Evolutionary conservation across 2,329 filamentous ascomycete species (phyloP), one percentile per base, ranked within the genome.

Genomic region (Fusarium begoniae): DNA sequence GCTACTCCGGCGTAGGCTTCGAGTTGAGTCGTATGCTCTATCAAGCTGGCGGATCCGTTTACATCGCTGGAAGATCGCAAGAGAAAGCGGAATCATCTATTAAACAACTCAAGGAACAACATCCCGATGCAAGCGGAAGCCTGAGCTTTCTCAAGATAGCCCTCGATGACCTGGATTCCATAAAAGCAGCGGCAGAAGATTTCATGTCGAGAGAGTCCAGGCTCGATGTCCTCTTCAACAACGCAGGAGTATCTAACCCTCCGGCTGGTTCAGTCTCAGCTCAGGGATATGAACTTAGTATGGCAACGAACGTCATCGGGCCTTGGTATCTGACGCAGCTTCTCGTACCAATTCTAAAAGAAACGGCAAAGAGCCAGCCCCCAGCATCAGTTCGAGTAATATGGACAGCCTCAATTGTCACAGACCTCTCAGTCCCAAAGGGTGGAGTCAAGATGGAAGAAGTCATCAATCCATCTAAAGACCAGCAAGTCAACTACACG

Each of bases 1-100:
- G 69, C 28, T 75, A 75, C 48, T 63, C 70, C 1, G 74, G 74
- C 24, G 44, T 76, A 13, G 74, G 74, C 9, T 71, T 69, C 9
- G 58, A 76, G 15, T 35, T 76, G 17, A 55, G 47, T 6, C 51
- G 43, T 1, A 75, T 76, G 12, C 59, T 76, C 9, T 68, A 65
- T 15, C 48, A 61, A 32, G 61, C 63, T 5, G 61, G 63, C 6
- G 72, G 66, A 14, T 53, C 45, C 0, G 72, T 76, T 4, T 76
- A 74, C 30, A 24, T 76, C 28, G 72, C 74, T 8, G 74, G 74
- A 4, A 74, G 74, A 44, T 67, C 59, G 5, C 43, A 40, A n/a
- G 55, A 68, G 5, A 60, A 71, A 44, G 66, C 43, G 8, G 51
- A 64, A 10, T 41, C 56, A 9, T 61, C 61, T 12, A 63, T 76